Conservation (phyloP, 768 basidiomycete genomes). For the Naganishia vaughanmartiniae region DNA sequence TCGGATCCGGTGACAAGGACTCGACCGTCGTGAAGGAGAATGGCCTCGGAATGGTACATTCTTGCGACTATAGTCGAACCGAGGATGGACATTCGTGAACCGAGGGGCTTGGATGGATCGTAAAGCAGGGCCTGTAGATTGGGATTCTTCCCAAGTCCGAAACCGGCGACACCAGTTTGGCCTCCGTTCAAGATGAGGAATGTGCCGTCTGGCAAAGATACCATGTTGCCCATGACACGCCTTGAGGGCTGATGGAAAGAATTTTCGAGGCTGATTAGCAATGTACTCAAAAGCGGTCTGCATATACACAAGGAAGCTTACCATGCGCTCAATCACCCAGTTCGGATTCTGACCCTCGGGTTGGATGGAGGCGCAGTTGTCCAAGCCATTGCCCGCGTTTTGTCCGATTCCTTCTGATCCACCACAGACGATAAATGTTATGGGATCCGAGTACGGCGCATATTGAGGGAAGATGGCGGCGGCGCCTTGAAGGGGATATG, state of each 20-base stretch:
- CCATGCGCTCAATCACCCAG: conserved; percentile 78
- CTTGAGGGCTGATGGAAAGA: background rate
- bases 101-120: conserved; percentile 63
- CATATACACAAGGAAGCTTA: conserved; percentile 58
- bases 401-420: conserved; percentile 33
- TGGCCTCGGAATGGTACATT: conserved; percentile 40
- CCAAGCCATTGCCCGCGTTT: conserved; percentile 27
- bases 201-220: conserved; percentile 37
- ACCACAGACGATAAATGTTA: conserved; percentile 34
- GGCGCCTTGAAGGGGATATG: conserved; percentile 38
- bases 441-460: conserved; percentile 63
- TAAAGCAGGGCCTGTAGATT: conserved; percentile 68
- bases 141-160: conserved; percentile 37
- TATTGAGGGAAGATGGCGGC: conserved; percentile 55
- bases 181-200: conserved; percentile 35
- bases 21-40: conserved; percentile 39
- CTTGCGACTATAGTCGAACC: conserved; percentile 38
- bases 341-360: conserved; percentile 64
- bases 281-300: conserved; percentile 16
- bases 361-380: conserved; percentile 62
- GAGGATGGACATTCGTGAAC: conserved; percentile 60
- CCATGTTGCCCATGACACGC: conserved; percentile 53
- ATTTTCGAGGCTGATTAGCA: background rate
- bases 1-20: conserved; percentile 38
- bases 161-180: conserved; percentile 37